Percentiles rank a stretch among this genome's conserved stretches.
phyloP scores from a whole-genome alignment of 495 filamentous ascomycete genomes.

The Polyplosphaeria fusca region DNA sequence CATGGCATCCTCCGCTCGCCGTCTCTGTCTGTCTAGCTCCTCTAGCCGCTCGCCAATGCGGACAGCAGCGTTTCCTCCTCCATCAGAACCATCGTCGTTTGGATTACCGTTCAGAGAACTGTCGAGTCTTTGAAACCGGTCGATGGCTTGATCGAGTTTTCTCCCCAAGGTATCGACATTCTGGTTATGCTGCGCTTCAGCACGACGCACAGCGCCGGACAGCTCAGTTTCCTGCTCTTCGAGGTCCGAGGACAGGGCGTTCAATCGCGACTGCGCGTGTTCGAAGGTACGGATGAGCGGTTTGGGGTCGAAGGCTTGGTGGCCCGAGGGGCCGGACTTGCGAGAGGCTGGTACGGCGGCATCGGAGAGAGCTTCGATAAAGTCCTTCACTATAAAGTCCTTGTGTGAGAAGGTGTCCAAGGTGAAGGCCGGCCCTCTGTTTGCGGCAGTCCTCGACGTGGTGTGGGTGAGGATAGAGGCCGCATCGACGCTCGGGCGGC shows the following conservation, averaged over 20 bases:
- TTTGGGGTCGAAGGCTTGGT: constrained; percentile 85
- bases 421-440: constrained; percentile 71
- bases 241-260: constrained; percentile 77
- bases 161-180: constrained; percentile 78
- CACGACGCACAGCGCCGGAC: constrained; percentile 79
- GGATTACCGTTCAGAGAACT: constrained; percentile 61
- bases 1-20: constrained; percentile 85
- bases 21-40: constrained; percentile 86
- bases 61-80: constrained; percentile 80
- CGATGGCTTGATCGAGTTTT: constrained; percentile 87
- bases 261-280: constrained; percentile 73
- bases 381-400: constrained; percentile 97
- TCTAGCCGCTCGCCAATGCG: constrained; percentile 91
- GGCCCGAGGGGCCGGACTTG: constrained; percentile 58
- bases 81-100: constrained; percentile 54
- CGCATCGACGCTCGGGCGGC: constrained; percentile 30
- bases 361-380: constrained; percentile 90
- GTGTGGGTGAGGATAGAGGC: constrained; percentile 31
- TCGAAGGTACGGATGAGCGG: constrained; percentile 95
- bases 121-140: constrained; percentile 85
- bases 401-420: constrained; percentile 84
- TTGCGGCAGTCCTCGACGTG: constrained; percentile 17
- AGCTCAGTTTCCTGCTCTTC: constrained; percentile 86
- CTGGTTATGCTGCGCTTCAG: constrained; percentile 86
- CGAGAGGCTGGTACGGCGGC: constrained; percentile 70